Base-by-base conservation (phyloP, 768 basidiomycete species). In the Sarcomyxa edulis region DNA sequence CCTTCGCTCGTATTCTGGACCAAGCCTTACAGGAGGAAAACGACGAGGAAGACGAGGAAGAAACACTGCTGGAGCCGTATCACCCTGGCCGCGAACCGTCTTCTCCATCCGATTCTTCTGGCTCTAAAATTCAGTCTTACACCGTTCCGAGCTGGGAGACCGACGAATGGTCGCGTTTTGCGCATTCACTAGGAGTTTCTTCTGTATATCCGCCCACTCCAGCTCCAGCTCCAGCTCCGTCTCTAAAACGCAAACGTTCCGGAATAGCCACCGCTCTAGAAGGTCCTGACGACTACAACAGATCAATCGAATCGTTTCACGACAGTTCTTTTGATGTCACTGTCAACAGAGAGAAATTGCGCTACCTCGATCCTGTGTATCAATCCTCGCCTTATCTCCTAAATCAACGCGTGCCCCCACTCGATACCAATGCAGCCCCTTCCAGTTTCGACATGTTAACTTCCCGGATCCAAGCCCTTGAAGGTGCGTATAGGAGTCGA, bases 311-410 rank as follows among this genome's bases (percentile, higher is more conserved):
- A 11, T 65, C 62, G 16, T 52, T 61, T 23, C 64, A 71, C 44
- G 64, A 70, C 20, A 65, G 59, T 37, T 71, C 70, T 26, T 73
- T 71, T 42, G 68, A 71, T 27, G 48, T 73, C 36, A 65, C 53
- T 35, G 50, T 68, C 32, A 59, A 55, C 30, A 56, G 53, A 30
- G 62, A 71, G 37, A 58, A 44, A 16, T 54, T 72, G 23, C 48
- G 34, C 14, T 58, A 50, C 35, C 46, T 39, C 31, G 36, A 20
- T 21, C 14, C 22, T 23, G 40, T 46, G 44, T 40, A 44, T 35
- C 21, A 20, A 26, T 34, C 22, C 9, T 33, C 21, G 20, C 24
- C 26, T 19, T 4, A 23, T 26, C 28, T 9, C 11, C 25, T 24
- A 20, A 27, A 32, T 36, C 10, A 40, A 30, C 8, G 14, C 19